phyloP scores from a whole-genome alignment of 805 yeast genomes.

The Kodamaea restingae region DNA sequence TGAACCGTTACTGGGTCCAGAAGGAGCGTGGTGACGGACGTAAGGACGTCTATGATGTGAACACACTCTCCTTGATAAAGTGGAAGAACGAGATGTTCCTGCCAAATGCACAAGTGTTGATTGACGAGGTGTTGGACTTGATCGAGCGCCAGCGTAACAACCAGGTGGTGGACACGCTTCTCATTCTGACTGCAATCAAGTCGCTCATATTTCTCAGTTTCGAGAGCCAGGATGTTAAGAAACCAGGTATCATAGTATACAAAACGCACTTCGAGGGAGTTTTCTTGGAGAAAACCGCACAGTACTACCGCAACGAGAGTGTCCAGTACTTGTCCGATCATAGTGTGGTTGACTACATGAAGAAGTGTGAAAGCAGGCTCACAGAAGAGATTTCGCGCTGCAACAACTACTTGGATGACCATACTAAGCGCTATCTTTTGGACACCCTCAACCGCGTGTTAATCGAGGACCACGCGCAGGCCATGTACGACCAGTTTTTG shows the following conservation, averaged over 20 bases:
- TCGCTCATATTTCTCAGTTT: conserved; percentile 89
- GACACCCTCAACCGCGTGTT: conserved; percentile 72
- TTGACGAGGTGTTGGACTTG: conserved; percentile 68
- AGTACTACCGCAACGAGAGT: conserved; percentile 68
- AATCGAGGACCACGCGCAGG: conserved; percentile 72
- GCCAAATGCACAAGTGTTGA: conserved; percentile 54
- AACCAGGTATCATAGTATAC: conserved; percentile 78
- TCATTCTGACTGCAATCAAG: conserved; percentile 69
- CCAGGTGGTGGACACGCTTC: conserved; percentile 61
- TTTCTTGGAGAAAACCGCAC: conserved; percentile 66
- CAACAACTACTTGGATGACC: conserved; percentile 76
- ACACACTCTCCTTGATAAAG: conserved; percentile 77
- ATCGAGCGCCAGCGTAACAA: conserved; percentile 78
- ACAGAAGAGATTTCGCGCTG: conserved; percentile 80
- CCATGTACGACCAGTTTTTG: conserved; percentile 72
- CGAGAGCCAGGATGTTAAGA: conserved; percentile 84
- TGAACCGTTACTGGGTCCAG: conserved; percentile 96
- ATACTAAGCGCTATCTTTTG: conserved; percentile 72
- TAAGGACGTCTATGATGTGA: conserved; percentile 84
- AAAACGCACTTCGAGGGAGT: conserved; percentile 72
- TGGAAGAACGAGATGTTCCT: conserved; percentile 86
- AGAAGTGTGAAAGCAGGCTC: conserved; percentile 76
- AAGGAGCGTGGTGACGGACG: conserved; percentile 94
- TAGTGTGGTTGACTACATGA: conserved; percentile 87
- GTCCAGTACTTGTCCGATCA: conserved; percentile 60